A percentile compares a stretch with the other conserved stretches of the same genome.
phyloP scores from a whole-genome alignment of 805 yeast genomes.

The Candida chauliodis region DNA sequence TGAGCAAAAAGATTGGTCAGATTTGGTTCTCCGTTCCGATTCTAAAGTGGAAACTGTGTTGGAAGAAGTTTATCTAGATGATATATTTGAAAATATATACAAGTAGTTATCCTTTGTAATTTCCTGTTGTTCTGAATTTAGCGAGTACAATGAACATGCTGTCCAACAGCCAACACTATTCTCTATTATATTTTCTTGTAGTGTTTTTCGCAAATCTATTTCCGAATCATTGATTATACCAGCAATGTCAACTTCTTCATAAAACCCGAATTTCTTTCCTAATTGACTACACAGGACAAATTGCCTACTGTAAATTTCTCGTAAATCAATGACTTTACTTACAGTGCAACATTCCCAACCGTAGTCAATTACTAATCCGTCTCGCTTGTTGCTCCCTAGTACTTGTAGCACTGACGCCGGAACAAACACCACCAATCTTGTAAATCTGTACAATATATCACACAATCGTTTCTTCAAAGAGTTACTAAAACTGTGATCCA shows the following conservation, averaged over 20 bases:
- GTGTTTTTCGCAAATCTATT: conserved; percentile 17
- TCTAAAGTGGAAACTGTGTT: background rate
- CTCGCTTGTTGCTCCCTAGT: conserved; percentile 16
- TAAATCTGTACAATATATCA: conserved; percentile 18
- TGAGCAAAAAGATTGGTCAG: conserved; percentile 16
- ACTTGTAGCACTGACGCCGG: conserved; percentile 19
- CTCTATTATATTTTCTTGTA: conserved; percentile 19
- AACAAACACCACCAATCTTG: conserved; percentile 21
- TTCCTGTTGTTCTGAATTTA: conserved; percentile 12
- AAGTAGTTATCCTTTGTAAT: conserved; percentile 12
- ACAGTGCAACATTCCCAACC: conserved; percentile 24
- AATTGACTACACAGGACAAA: conserved; percentile 10
- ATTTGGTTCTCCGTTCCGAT: conserved; percentile 7
- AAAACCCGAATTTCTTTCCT: conserved; percentile 11
- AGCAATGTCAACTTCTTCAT: conserved; percentile 10
- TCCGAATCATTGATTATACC: conserved; percentile 10
- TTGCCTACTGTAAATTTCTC: conserved; percentile 15
- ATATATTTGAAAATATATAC: conserved; percentile 10
- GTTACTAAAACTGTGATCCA: conserved; percentile 15
- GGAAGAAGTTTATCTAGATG: conserved; percentile 11
- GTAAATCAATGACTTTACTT: conserved; percentile 21
- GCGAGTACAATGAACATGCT: conserved; percentile 26
- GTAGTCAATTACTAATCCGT: conserved; percentile 27
- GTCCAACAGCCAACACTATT: conserved; percentile 30
- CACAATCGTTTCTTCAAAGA: conserved; percentile 15